Evolutionary conservation across 768 basidiomycete species (phyloP), one percentile per base, ranked within the genome.

Genomic region (Cantharellus anzutake): DNA sequence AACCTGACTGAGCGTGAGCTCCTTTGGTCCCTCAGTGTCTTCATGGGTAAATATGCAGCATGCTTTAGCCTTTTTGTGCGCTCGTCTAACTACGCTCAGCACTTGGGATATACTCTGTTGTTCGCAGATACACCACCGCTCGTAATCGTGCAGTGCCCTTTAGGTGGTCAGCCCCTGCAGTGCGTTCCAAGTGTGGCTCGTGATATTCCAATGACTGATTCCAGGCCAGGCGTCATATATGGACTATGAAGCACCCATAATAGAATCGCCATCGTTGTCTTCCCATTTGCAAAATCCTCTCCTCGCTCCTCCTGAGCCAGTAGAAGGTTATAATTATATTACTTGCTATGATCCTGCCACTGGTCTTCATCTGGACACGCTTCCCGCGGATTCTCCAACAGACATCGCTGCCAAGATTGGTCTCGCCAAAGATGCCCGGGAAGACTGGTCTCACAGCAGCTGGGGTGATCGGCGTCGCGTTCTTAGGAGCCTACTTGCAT

Each of bases 331-430:
- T 52, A 75, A 80, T 48, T 90, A 85, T 67, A 84, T 97, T 61
- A 98, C 94, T 2, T 83, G 84, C 68, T 98, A 80, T 65, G 94
- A 97, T 70, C 94, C 94, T 11, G 82, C 91, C 2, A 93, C 87
- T 11, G 83, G 82, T 29, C 75, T 85, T 44, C 90, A 93, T 65
- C 75, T 96, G 56, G 78, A 73, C 44, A 93, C 91, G 0, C 70
- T 81, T 59, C 72, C 88, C 3, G 84, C 92, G 1, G 88, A 92
- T 66, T 78, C 80, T 62, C 76, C 75, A 44, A 73, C 71, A 7
- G 83, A 88, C 63, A 94, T 98, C 42, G 71, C 73, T 20, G 64
- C 67, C n/a, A 91, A 89, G 70, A 86, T 99, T 63, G 61, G 65
- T 4, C 71, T 67, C 37, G 89, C 92, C 0, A 72, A 74, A 11